Percentiles rank a stretch among this genome's conserved stretches.
Conservation (phyloP, 2,329 filamentous ascomycete genomes). For the Lanzia echinophila region DNA sequence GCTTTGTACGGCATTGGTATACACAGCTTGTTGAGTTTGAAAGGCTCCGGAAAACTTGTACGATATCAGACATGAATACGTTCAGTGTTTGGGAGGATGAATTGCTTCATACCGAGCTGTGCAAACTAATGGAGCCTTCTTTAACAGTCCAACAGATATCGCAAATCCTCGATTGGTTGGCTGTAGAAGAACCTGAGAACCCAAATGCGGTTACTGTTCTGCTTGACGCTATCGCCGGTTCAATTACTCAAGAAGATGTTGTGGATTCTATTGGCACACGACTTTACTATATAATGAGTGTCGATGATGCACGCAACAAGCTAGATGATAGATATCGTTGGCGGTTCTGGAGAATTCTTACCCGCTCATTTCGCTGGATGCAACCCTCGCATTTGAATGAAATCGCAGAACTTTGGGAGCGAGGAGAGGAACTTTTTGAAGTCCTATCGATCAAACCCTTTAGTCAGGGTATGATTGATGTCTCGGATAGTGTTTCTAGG, state of each 20-base stretch:
- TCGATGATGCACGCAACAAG: constrained; percentile 17
- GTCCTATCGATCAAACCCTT: neutral
- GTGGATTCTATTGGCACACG: constrained; percentile 29
- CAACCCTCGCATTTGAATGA: constrained; percentile 14
- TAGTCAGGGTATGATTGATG: neutral
- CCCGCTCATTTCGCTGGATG: constrained; percentile 19
- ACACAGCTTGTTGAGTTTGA: constrained; percentile 25
- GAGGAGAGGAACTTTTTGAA: constrained; percentile 19
- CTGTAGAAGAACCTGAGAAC: constrained; percentile 20
- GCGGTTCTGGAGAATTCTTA: constrained; percentile 27
- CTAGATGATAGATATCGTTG: constrained; percentile 24
- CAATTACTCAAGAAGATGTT: constrained; percentile 32
- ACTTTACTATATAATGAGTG: constrained; percentile 30
- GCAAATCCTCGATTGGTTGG: constrained; percentile 33
- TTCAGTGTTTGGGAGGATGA: constrained; percentile 30
- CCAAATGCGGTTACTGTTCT: constrained; percentile 30
- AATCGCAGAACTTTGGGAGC: constrained; percentile 17
- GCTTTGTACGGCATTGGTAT: constrained; percentile 36
- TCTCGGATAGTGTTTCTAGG: neutral
- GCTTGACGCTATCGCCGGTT: constrained; percentile 34
- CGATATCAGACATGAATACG: neutral
- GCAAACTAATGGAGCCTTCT: constrained; percentile 31
- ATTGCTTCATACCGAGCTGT: constrained; percentile 22
- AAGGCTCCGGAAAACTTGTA: constrained; percentile 19
- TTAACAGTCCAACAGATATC: constrained; percentile 34